Conservation (phyloP, 345 rosid species). For the Mallotus nudiflorus region DNA sequence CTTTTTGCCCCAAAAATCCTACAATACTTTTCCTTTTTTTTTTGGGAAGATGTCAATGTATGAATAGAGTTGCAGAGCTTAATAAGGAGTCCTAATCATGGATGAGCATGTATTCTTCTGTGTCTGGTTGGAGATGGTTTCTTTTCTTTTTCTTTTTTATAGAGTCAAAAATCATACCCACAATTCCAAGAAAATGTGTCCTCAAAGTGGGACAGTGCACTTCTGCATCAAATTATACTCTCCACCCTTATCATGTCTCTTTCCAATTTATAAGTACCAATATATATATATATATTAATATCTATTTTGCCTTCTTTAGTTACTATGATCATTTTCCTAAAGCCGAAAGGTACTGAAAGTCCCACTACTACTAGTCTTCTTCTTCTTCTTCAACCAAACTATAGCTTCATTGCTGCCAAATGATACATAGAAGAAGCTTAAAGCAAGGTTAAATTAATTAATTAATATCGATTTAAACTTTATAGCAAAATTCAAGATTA, state of each 20-base stretch:
- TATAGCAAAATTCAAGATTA: not conserved
- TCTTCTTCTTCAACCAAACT: not conserved
- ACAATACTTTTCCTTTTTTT: not conserved
- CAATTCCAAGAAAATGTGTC: constrained; percentile 22
- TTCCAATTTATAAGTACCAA: constrained; percentile 8
- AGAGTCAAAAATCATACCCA: constrained; percentile 23
- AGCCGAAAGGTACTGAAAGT: constrained; percentile 25
- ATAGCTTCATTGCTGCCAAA: too few relatives aligned
- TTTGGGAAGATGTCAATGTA: too few relatives aligned
- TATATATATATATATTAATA: not conserved
- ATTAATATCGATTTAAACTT: not conserved
- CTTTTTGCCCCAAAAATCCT: not conserved
- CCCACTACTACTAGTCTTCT: constrained; percentile 1
- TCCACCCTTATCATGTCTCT: not conserved
- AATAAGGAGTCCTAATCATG: constrained; percentile 22
- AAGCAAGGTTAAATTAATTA: not conserved
- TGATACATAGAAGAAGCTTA: not conserved
- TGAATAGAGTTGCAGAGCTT: not conserved
- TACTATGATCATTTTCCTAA: constrained; percentile 2
- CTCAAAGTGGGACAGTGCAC: constrained; percentile 33
- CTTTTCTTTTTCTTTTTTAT: not conserved
- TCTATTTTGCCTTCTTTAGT: not conserved
- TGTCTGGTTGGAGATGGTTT: constrained; percentile 12
- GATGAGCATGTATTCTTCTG: constrained; percentile 3
- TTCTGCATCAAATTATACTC: constrained; percentile 18